Evolutionary conservation across 2,329 filamentous ascomycete genomes (phyloP), one percentile per base, ranked within the genome.

Genomic region (Clonostachys rosea): DNA sequence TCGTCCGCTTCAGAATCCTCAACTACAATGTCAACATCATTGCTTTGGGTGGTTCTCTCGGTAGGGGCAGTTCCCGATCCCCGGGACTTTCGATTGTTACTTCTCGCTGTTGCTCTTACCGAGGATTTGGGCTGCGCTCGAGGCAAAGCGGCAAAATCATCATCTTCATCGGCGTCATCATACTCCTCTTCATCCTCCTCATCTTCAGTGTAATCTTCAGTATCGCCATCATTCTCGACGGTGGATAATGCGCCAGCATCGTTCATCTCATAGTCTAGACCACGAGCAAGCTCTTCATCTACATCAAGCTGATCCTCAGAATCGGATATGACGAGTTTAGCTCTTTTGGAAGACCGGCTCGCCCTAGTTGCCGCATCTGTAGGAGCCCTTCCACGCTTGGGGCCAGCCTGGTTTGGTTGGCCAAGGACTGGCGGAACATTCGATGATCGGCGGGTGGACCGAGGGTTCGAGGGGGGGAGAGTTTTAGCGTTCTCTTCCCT

Each of bases 271-370:
- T 63, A 20, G 5, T 47, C 56, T 14, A 46, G 50, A 4, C 48
- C 58, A 5, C 54, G 56, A 34, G 63, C 60, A 48, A 63, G 49
- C 44, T 65, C 64, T 6, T 56, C 55, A 47, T 65, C 62, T 51
- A 64, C 56, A 10, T 67, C 55, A 9, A 63, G 57, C 9, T 64
- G 61, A 14, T 39, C 36, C 36, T 39, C 36, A 39, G 36, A n/a
- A 30, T 30, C 24, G 24, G 24, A 30, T 10, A 60, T 47, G 6
- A 64, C 54, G 11, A 59, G 47, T 45, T 52, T 61, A 34, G 45
- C 48, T 47, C 52, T 68, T 49, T 69, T 70, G 14, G 52, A 34
- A 12, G 56, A 57, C 4, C 56, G 61, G 14, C 53, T 49, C 14
- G 47, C 45, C 20, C 47, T 55, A 10, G 43, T 12, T 10, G 44